Base-by-base conservation (phyloP, 1,284 basidiomycete species). In the Austropuccinia psidii region DNA sequence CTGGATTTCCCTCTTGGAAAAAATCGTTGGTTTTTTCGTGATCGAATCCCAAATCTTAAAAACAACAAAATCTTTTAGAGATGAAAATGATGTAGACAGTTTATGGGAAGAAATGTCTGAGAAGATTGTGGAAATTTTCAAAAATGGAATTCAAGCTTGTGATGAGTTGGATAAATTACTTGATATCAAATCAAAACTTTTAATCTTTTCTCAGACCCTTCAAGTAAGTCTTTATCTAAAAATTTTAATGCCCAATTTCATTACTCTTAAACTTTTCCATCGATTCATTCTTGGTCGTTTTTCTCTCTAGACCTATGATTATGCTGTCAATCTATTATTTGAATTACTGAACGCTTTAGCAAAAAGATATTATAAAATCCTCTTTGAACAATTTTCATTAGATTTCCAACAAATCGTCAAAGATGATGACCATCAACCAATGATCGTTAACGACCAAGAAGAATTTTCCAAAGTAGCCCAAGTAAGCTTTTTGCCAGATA, bases 11-110 rank as follows among this genome's bases (percentile, higher is more conserved):
- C 83, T 96, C 21, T 89, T 91, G 47, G 89, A 97, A 81, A 91
- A 98, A 81, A 91, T 98, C 75, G 90, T 94, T n/a, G 96, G 96
- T 0, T 99, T 97, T 82, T 98, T 99, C 83, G 92, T 98, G 74
- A 89, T 98, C 76, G 96, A 99, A 81, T 88, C 87, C 5, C 90
- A 97, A 79, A 94, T 99, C 0, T 85, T 98, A 5, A 87, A 89
- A 77, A 93, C 92, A 0, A 92, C 93, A 6, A 82, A 82, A 3
- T 80, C 82, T 24, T 79, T 79, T 7, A 87, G 96, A 15, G 90
- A 90, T 17, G 87, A 90, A 77, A 85, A 87, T 41, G 93, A 98
- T 76, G 89, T 98, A 0, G 94, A 98, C 77, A 93, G 96, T 77
- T 85, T 99, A 6, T 99, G 96, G 95, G 91, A 97, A 76, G 88